These are phyloP conservation scores for Royoungia palumana DNA, from an alignment of 768 basidiomycete genomes.

Conservation along the genomic window DNA sequence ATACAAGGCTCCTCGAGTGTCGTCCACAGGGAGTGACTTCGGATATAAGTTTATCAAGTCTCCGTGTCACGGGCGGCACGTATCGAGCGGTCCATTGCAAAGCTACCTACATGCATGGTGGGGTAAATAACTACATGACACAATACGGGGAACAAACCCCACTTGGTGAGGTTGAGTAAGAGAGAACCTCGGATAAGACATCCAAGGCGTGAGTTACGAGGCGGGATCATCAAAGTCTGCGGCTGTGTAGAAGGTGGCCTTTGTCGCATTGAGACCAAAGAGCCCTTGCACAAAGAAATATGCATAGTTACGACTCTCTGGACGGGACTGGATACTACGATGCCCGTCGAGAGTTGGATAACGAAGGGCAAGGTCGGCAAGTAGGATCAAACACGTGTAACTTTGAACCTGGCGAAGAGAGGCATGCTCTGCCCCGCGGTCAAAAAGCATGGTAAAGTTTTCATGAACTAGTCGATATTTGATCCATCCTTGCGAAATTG, in stretches of 20 bases:
- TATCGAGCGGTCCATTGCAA: slow-evolving; percentile 34
- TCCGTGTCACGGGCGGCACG: slow-evolving; percentile 34
- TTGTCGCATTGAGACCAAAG: slow-evolving; percentile 32
- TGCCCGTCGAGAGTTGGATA: slow-evolving; percentile 20
- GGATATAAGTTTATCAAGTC: slow-evolving; percentile 34
- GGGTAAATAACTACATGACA: not conserved
- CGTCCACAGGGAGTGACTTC: slow-evolving; percentile 31
- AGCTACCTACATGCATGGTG: slow-evolving; percentile 8
- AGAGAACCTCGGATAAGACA: slow-evolving; percentile 33
- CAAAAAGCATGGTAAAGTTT: slow-evolving; percentile 39
- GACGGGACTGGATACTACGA: slow-evolving; percentile 11
- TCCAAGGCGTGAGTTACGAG: slow-evolving; percentile 42
- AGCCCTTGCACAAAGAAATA: slow-evolving; percentile 40
- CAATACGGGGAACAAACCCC: not conserved
- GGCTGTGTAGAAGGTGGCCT: slow-evolving; percentile 29
- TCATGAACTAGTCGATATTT: slow-evolving; percentile 32
- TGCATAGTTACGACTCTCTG: slow-evolving; percentile 37
- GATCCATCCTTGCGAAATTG: slow-evolving; percentile 38
- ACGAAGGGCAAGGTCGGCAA: slow-evolving; percentile 19
- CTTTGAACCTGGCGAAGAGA: not conserved
- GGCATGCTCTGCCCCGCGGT: slow-evolving; percentile 37
- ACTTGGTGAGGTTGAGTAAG: slow-evolving; percentile 4
- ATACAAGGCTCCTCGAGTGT: slow-evolving; percentile 40
- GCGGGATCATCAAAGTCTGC: slow-evolving; percentile 34
- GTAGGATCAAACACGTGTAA: not conserved